Conservation (phyloP, 345 rosid species). For the Anacardium occidentale region DNA sequence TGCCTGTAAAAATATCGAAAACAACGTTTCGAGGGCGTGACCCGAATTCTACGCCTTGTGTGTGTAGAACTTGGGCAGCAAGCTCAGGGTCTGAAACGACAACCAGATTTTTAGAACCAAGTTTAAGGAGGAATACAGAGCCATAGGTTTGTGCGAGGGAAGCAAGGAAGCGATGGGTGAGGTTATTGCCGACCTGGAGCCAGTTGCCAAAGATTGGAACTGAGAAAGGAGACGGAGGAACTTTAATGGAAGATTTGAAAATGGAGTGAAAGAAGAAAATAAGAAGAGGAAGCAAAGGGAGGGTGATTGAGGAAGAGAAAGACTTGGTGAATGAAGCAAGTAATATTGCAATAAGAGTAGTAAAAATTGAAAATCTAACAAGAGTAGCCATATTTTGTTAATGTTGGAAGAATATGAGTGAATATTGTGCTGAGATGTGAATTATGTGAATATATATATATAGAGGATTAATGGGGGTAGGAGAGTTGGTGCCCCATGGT, state of each 20-base stretch:
- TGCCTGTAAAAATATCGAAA: constrained; percentile 62
- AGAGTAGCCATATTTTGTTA: background rate
- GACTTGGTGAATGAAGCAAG: background rate
- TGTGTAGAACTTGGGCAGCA: constrained; percentile 52
- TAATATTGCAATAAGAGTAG: background rate
- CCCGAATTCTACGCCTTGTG: constrained; percentile 63
- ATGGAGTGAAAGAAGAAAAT: background rate
- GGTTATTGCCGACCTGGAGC: constrained; percentile 65
- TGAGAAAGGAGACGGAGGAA: constrained; percentile 51
- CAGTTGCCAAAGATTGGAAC: constrained; percentile 60
- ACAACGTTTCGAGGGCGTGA: constrained; percentile 62
- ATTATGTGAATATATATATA: no score
- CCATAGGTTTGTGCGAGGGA: constrained; percentile 46
- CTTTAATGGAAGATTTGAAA: constrained; percentile 13
- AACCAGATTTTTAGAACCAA: constrained; percentile 42
- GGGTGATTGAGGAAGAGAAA: background rate
- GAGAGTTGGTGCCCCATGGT: no score
- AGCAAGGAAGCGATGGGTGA: constrained; percentile 55
- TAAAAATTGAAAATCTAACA: background rate
- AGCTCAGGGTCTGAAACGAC: constrained; percentile 58
- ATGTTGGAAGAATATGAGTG: no score
- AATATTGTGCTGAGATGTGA: no score
- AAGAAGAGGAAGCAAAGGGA: constrained; percentile 5
- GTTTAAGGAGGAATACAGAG: constrained; percentile 46
- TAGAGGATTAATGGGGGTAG: no score